Percentiles rank a stretch among this genome's conserved stretches.
Conservation (phyloP, 306 rosid species). For the Cucurbita ficifolia region DNA sequence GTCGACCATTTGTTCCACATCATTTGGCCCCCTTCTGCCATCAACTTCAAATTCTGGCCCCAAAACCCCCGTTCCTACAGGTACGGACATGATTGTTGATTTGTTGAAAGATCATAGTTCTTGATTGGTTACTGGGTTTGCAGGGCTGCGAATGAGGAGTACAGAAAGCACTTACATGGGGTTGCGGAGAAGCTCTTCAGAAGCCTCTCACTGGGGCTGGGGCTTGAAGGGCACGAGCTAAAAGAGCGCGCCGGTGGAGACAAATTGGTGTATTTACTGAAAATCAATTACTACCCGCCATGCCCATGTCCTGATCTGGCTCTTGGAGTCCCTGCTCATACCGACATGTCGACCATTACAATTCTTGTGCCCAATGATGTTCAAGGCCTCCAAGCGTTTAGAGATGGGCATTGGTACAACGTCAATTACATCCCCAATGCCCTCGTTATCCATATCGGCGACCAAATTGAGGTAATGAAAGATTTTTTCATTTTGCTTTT, state of each 20-base stretch:
- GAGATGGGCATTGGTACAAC: conserved; percentile 51
- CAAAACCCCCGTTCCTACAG: conserved; percentile 56
- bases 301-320: conserved; percentile 70
- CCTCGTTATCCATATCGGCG: conserved; percentile 60
- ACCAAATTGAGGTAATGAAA: conserved; percentile 48
- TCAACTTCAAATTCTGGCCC: conserved; percentile 58
- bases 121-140: background rate
- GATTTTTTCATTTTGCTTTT: background rate
- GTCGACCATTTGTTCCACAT: conserved; percentile 64
- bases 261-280: conserved; percentile 33
- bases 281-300: conserved; percentile 80
- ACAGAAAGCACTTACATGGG: conserved; percentile 22
- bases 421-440: conserved; percentile 64
- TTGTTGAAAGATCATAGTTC: background rate
- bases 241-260: conserved; percentile 46
- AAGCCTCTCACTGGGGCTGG: conserved; percentile 38
- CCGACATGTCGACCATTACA: conserved; percentile 56
- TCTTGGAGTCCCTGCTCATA: conserved; percentile 59
- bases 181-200: conserved; percentile 44
- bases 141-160: conserved; percentile 56
- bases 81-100: background rate
- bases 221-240: conserved; percentile 41
- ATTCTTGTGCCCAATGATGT: conserved; percentile 63
- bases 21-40: conserved; percentile 47
- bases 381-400: conserved; percentile 65